Evolutionary conservation across 2,329 filamentous ascomycete species (phyloP).

Genomic region (Rosellinia necatrix): DNA sequence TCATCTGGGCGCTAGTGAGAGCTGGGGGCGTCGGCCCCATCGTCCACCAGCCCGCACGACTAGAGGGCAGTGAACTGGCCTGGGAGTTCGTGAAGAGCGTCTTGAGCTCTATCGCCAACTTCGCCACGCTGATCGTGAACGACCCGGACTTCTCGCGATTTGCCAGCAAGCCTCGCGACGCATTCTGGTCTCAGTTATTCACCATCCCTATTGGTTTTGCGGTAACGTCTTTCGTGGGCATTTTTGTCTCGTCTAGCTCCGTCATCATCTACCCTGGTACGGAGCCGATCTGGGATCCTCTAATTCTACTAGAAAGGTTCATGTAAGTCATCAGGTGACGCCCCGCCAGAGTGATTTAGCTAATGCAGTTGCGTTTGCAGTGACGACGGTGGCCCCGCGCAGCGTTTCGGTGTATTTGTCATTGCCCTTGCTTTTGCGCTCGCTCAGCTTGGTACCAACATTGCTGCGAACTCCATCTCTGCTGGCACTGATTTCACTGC

Average conservation of each 20-base stretch:
- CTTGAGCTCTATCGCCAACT: conserved; percentile 90
- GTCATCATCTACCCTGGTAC: conserved; percentile 66
- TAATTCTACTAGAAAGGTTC: conserved; percentile 68
- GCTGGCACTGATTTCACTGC: conserved; percentile 84
- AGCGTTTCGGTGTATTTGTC: conserved; percentile 77
- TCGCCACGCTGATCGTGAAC: conserved; percentile 83
- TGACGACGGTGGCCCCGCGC: conserved; percentile 67
- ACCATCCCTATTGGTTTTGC: conserved; percentile 73
- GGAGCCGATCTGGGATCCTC: conserved; percentile 73
- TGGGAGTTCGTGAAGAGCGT: conserved; percentile 86
- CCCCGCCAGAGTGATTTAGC: not conserved
- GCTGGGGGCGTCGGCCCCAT: conserved; percentile 86
- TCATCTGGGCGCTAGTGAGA: conserved; percentile 83
- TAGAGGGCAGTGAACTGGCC: conserved; percentile 69
- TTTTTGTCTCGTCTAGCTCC: conserved; percentile 76
- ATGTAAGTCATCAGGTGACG: conserved; percentile 44
- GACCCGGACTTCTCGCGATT: conserved; percentile 88
- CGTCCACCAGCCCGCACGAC: conserved; percentile 66
- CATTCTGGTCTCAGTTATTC: conserved; percentile 78
- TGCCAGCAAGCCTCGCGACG: conserved; percentile 73
- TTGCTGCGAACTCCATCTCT: conserved; percentile 83
- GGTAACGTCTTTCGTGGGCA: conserved; percentile 83
- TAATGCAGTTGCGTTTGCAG: conserved; percentile 12
- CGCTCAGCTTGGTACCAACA: conserved; percentile 84
- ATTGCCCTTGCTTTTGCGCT: conserved; percentile 73